A percentile compares a stretch with the other conserved stretches of the same genome.
Conservation (phyloP, 768 basidiomycete species). For the Phlegmacium glaucopus region DNA sequence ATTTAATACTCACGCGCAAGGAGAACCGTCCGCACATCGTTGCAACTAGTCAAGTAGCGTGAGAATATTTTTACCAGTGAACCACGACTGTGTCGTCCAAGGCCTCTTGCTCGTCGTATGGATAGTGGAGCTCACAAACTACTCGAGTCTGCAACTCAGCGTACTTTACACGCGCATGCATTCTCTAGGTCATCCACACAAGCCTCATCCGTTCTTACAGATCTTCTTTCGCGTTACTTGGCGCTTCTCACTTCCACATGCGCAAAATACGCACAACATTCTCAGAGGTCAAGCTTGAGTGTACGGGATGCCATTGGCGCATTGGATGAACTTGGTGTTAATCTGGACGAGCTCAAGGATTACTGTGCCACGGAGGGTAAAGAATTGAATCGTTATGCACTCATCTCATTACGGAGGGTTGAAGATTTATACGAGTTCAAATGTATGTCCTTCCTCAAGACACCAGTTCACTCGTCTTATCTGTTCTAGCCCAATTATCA, state of each 20-base stretch:
- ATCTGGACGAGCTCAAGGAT: constrained; percentile 64
- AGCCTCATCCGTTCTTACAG: constrained; percentile 67
- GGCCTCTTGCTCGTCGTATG: constrained; percentile 12
- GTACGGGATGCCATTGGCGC: constrained; percentile 60
- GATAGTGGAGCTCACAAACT: constrained; percentile 47
- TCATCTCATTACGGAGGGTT: constrained; percentile 57
- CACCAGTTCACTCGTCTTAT: constrained; percentile 21
- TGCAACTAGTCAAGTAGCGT: not conserved
- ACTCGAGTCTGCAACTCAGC: constrained; percentile 63
- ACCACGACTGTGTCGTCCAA: no score
- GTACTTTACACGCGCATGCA: constrained; percentile 72
- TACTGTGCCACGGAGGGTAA: constrained; percentile 64
- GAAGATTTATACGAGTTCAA: constrained; percentile 75
- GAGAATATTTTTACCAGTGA: no score
- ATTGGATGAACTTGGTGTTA: constrained; percentile 73
- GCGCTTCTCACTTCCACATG: constrained; percentile 61
- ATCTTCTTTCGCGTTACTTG: constrained; percentile 74
- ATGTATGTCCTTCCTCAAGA: constrained; percentile 43
- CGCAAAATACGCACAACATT: constrained; percentile 71
- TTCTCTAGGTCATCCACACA: constrained; percentile 77
- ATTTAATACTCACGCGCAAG: constrained; percentile 45
- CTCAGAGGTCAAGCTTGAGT: constrained; percentile 60
- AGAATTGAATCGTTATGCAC: constrained; percentile 66
- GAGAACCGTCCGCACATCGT: constrained; percentile 67
- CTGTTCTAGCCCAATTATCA: constrained; percentile 50